A percentile compares a stretch with the other conserved stretches of the same genome.
Evolutionary conservation across 371 early-diverging fungal species (phyloP).

Genomic region (Apophysomyces variabilis): DNA sequence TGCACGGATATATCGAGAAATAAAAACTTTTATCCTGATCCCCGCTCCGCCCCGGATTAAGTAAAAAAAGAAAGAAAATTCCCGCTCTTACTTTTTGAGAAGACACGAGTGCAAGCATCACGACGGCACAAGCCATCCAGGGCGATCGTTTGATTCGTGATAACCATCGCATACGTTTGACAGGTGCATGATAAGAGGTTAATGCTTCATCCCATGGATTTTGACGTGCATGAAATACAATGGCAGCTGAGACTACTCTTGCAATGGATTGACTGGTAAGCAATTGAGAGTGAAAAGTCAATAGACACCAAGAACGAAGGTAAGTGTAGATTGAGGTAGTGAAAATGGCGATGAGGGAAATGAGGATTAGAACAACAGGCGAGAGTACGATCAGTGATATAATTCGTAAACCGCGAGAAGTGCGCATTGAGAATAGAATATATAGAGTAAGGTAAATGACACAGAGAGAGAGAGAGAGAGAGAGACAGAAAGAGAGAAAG

Average conservation of each 20-base stretch:
- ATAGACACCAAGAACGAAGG: slow-evolving; percentile 16
- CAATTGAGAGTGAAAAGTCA: not conserved
- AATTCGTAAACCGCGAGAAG: slow-evolving; percentile 21
- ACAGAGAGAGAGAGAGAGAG: not conserved
- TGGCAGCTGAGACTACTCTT: slow-evolving; percentile 7
- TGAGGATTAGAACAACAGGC: slow-evolving; percentile 21
- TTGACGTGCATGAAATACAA: not conserved
- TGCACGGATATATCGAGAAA: not conserved
- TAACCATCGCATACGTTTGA: slow-evolving; percentile 9
- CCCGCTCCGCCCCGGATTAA: slow-evolving; percentile 12
- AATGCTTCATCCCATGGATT: slow-evolving; percentile 3
- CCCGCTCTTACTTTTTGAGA: slow-evolving; percentile 7
- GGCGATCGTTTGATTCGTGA: slow-evolving; percentile 13
- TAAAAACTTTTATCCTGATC: slow-evolving; percentile 10
- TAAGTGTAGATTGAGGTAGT: slow-evolving; percentile 16
- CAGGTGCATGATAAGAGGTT: not conserved
- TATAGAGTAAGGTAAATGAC: not conserved
- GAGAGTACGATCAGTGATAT: slow-evolving; percentile 22
- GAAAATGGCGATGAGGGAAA: slow-evolving; percentile 20
- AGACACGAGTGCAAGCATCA: slow-evolving; percentile 11
- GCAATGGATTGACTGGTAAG: slow-evolving; percentile 11
- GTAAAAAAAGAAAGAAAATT: slow-evolving; percentile 1
- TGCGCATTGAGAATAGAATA: slow-evolving; percentile 12
- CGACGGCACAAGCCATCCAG: slow-evolving; percentile 8
- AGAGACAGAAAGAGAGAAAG: not conserved